Evolutionary conservation across 208 protist genomes (phyloP).

Genomic region (Crithidia sp.): DNA sequence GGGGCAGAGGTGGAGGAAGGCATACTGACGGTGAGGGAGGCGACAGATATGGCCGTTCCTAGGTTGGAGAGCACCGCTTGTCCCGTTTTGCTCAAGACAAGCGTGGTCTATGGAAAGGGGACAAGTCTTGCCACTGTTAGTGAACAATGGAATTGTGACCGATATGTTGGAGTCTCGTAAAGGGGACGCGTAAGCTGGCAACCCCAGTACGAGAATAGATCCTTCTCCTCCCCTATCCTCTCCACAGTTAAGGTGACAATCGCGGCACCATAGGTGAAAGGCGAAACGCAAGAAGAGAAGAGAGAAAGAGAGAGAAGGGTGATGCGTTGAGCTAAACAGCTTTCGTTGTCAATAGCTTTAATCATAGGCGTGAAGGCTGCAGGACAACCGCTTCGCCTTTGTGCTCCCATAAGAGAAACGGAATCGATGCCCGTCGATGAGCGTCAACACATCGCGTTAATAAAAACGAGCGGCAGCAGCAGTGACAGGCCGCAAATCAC

Average conservation of each 20-base stretch:
- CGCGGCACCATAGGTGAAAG: too few species aligned
- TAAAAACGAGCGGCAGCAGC: too few species aligned
- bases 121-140: constrained; percentile 10
- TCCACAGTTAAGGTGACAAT: not conserved
- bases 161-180: constrained; percentile 2
- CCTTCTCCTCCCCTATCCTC: not conserved
- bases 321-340: too few species aligned
- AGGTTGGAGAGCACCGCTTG: constrained; percentile 9
- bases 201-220: not conserved
- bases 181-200: not conserved
- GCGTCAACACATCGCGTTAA: too few species aligned
- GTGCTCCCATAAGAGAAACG: too few species aligned
- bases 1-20: constrained; percentile 1
- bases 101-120: constrained; percentile 5
- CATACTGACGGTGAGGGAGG: not conserved
- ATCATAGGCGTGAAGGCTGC: too few species aligned
- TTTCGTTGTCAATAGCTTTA: too few species aligned
- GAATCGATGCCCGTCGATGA: too few species aligned
- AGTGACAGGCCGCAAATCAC: too few species aligned
- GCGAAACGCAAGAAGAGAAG: too few species aligned
- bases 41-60: not conserved
- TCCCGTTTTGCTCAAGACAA: not conserved
- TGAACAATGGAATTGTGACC: constrained; percentile 13
- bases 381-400: too few species aligned
- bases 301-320: too few species aligned